These are phyloP conservation scores for Bonia amplexicaulis DNA, from an alignment of 176 grass and related monocot genomes.

Conservation along the genomic window DNA sequence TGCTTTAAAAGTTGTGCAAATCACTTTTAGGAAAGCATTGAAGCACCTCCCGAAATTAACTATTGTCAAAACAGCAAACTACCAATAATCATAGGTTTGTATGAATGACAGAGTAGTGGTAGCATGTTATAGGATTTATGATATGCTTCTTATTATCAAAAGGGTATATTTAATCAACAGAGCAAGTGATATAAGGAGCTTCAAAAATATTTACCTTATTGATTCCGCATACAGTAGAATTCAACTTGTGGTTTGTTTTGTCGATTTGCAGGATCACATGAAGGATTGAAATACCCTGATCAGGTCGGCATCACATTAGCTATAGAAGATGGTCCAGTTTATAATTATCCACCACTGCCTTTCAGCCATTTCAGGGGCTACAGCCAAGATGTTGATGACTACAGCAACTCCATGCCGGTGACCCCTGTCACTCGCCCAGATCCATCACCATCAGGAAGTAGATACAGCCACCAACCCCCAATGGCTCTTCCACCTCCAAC, in stretches of 20 bases:
- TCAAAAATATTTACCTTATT: constrained; percentile 2
- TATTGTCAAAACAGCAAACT: no score
- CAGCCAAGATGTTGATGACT: constrained; percentile 17
- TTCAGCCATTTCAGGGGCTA: constrained; percentile 12
- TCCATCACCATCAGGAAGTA: constrained; percentile 27
- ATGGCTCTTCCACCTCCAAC: constrained; percentile 35
- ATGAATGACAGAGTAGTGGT: not conserved
- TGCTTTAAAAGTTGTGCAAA: no score
- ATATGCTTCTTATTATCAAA: not conserved
- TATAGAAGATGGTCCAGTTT: constrained; percentile 82
- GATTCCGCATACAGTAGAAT: not conserved
- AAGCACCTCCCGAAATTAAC: no score
- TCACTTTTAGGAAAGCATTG: no score
- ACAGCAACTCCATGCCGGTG: constrained; percentile 7
- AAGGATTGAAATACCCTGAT: constrained; percentile 47
- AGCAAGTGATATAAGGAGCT: not conserved
- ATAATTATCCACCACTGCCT: constrained; percentile 46
- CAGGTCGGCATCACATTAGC: constrained; percentile 72
- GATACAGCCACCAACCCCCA: constrained; percentile 28
- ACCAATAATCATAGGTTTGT: not conserved
- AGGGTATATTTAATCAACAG: not conserved
- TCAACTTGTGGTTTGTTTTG: not conserved
- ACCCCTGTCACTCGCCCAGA: not conserved
- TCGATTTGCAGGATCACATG: constrained; percentile 49
- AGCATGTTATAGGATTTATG: not conserved